These are phyloP conservation scores for Rhynchosporium secalis DNA, from an alignment of 2,329 filamentous ascomycete genomes.

Conservation along the genomic window DNA sequence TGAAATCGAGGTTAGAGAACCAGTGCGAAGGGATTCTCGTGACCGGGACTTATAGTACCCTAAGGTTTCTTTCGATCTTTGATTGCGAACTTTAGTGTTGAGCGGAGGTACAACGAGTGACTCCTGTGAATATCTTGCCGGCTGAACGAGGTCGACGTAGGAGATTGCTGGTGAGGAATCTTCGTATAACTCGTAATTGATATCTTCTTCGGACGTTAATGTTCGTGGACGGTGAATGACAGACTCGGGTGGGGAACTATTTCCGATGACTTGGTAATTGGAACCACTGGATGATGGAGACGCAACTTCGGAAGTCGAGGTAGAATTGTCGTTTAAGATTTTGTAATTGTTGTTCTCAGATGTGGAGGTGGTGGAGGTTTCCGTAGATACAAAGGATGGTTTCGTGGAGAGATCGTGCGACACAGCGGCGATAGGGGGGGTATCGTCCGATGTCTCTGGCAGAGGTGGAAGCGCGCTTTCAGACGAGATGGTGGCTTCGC, in stretches of 20 bases:
- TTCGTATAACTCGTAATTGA: conserved; percentile 56
- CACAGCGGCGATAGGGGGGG: conserved; percentile 24
- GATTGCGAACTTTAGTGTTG: conserved; percentile 45
- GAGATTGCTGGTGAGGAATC: conserved; percentile 45
- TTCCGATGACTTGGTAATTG: conserved; percentile 54
- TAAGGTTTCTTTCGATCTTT: conserved; percentile 50
- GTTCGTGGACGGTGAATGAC: conserved; percentile 39
- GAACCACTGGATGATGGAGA: conserved; percentile 32
- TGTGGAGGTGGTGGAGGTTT: conserved; percentile 33
- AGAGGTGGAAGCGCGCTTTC: conserved; percentile 34
- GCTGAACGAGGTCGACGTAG: conserved; percentile 37
- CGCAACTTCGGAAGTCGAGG: conserved; percentile 29
- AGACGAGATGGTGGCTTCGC: conserved; percentile 20
- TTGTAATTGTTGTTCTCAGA: conserved; percentile 41
- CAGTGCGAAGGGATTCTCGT: conserved; percentile 53
- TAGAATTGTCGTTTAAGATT: conserved; percentile 33
- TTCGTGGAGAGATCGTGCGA: conserved; percentile 38
- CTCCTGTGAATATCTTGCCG: conserved; percentile 57
- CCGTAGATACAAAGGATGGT: conserved; percentile 38
- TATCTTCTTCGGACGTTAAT: conserved; percentile 28
- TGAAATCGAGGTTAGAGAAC: conserved; percentile 57
- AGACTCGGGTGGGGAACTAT: conserved; percentile 47
- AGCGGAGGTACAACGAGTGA: conserved; percentile 60
- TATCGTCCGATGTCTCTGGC: conserved; percentile 31
- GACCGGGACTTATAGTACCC: conserved; percentile 53